These are phyloP conservation scores for Ophiostoma montium DNA, from an alignment of 2,329 filamentous ascomycete species.

Conservation along the genomic window DNA sequence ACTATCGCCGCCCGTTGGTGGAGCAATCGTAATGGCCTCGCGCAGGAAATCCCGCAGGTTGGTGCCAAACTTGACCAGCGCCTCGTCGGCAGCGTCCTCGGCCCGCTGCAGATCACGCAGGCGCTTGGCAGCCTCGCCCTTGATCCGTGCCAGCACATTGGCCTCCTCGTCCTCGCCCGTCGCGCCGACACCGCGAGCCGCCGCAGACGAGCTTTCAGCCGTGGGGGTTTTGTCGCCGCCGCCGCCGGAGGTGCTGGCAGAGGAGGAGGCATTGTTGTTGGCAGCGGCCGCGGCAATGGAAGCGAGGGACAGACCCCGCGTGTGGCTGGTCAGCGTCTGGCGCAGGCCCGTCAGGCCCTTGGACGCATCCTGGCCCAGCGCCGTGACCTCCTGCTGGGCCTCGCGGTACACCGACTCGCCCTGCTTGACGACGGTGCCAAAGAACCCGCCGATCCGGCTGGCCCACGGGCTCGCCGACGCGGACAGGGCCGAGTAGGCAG, in stretches of 20 bases:
- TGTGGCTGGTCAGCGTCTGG: conserved; percentile 55
- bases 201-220: conserved; percentile 16
- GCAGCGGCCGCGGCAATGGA: conserved; percentile 25
- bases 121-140: conserved; percentile 63
- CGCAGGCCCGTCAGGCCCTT: conserved; percentile 63
- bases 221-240: conserved; percentile 29
- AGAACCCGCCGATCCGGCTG: conserved; percentile 70
- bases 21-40: conserved; percentile 79
- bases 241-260: background rate
- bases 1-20: conserved; percentile 38
- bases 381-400: conserved; percentile 69
- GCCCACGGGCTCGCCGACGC: conserved; percentile 85
- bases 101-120: conserved; percentile 81
- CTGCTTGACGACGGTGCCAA: conserved; percentile 89
- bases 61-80: conserved; percentile 76
- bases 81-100: conserved; percentile 93
- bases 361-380: conserved; percentile 65
- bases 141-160: conserved; percentile 60
- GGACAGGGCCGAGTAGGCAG: conserved; percentile 89
- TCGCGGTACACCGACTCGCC: conserved; percentile 74
- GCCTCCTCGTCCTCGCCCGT: conserved; percentile 22
- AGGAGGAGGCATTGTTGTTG: conserved; percentile 16
- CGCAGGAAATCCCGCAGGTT: conserved; percentile 82
- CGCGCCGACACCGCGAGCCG: background rate
- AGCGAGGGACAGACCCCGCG: conserved; percentile 56